These are phyloP conservation scores for Mortierella hygrophila DNA, from an alignment of 192 early-diverging fungal genomes.

Conservation along the genomic window DNA sequence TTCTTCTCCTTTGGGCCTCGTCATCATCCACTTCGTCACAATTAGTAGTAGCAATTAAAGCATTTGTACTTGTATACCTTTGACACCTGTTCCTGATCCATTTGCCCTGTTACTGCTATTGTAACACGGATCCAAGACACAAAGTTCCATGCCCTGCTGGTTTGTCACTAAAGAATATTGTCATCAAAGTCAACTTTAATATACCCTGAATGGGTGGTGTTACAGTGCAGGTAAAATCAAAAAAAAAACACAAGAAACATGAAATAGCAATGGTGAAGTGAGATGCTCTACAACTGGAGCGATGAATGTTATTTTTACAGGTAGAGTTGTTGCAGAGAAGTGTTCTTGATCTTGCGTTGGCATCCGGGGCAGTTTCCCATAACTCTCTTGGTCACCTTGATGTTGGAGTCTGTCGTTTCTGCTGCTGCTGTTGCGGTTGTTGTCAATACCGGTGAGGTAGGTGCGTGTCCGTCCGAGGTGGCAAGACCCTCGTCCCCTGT, in stretches of 20 bases:
- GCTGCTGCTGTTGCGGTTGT: background rate
- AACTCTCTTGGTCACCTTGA: conserved; percentile 19
- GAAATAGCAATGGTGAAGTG: background rate
- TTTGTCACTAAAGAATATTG: background rate
- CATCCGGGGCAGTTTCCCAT: conserved; percentile 32
- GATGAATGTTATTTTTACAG: conserved; percentile 8
- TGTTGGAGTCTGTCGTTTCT: background rate
- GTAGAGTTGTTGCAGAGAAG: conserved; percentile 33
- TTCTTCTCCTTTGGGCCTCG: background rate
- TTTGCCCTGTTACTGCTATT: too few relatives aligned
- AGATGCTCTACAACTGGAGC: background rate
- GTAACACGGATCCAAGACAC: background rate
- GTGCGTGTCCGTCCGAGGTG: background rate
- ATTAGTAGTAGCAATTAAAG: too few relatives aligned
- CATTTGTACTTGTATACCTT: too few relatives aligned
- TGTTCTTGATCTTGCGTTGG: conserved; percentile 22
- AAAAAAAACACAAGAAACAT: background rate
- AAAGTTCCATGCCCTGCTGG: background rate
- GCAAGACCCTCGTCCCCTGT: background rate
- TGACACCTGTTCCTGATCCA: too few relatives aligned
- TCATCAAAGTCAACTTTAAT: conserved; percentile 1
- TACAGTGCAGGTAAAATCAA: background rate
- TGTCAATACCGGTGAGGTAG: background rate
- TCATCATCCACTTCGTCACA: background rate
- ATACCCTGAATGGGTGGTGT: background rate